A percentile compares a stretch with the other conserved stretches of the same genome.
phyloP scores from a whole-genome alignment of 495 filamentous ascomycete species.

The Hyphodiscus hymeniophilus region DNA sequence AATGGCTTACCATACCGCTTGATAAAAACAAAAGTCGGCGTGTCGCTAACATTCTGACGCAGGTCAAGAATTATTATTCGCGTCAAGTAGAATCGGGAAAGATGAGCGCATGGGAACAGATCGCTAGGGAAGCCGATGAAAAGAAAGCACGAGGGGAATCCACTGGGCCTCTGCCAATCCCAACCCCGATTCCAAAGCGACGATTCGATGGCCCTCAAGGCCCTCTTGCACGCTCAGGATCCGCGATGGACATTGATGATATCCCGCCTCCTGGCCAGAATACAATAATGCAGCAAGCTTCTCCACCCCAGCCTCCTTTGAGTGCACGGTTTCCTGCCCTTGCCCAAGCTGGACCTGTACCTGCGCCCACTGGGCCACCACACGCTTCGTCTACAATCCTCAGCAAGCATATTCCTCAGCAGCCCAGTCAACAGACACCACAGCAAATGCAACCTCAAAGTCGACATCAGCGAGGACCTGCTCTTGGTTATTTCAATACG shows the following conservation, averaged over 20 bases:
- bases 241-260: slow-evolving; percentile 19
- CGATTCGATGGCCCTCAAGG: slow-evolving; percentile 30
- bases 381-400: slow-evolving; percentile 9
- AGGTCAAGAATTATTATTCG: slow-evolving; percentile 92
- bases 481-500: slow-evolving; percentile 16
- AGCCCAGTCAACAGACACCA: slow-evolving; percentile 10
- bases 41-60: slow-evolving; percentile 27
- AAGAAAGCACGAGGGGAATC: slow-evolving; percentile 64
- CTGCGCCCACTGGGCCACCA: slow-evolving; percentile 14
- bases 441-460: slow-evolving; percentile 7
- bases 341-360: slow-evolving; percentile 21
- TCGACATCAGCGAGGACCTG: slow-evolving; percentile 13
- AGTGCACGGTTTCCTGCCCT: slow-evolving; percentile 25
- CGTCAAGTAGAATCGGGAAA: slow-evolving; percentile 53
- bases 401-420: slow-evolving; percentile 14
- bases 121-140: slow-evolving; percentile 61
- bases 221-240: slow-evolving; percentile 9
- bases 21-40: slow-evolving; percentile 19
- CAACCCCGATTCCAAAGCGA: slow-evolving; percentile 33
- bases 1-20: slow-evolving; percentile 12
- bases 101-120: slow-evolving; percentile 51
- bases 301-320: slow-evolving; percentile 20
- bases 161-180: slow-evolving; percentile 53
- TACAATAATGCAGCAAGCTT: slow-evolving; percentile 18
- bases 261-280: slow-evolving; percentile 9